These are phyloP conservation scores for Leccinellum albellum DNA, from an alignment of 768 basidiomycete species.

Conservation along the genomic window DNA sequence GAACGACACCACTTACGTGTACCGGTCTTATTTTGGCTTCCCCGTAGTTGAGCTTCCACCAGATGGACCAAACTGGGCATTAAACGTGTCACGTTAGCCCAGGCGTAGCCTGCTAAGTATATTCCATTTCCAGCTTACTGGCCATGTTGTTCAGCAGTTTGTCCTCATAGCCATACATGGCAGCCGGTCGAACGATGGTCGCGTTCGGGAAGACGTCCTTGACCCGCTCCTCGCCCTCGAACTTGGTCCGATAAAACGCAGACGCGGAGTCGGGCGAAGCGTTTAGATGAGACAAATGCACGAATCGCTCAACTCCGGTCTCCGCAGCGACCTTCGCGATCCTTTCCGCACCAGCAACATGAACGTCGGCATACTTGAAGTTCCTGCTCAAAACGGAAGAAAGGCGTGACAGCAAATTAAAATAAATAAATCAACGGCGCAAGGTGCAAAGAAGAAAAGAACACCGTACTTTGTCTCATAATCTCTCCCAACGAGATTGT, in stretches of 20 bases:
- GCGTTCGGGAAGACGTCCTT: constrained; percentile 78
- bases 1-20: constrained; percentile 57
- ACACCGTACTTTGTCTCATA: constrained; percentile 85
- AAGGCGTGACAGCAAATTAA: neutral
- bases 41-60: constrained; percentile 91
- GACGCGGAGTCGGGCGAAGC: constrained; percentile 77
- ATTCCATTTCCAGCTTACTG: constrained; percentile 46
- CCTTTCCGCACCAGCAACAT: constrained; percentile 75
- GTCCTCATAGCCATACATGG: constrained; percentile 95
- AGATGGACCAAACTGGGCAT: constrained; percentile 70
- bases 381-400: constrained; percentile 53
- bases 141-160: constrained; percentile 90
- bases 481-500: constrained; percentile 92
- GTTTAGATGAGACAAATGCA: constrained; percentile 95
- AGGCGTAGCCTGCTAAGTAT: constrained; percentile 4
- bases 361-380: constrained; percentile 77
- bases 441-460: constrained; percentile 8
- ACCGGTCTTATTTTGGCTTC: constrained; percentile 86
- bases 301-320: constrained; percentile 74
- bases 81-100: constrained; percentile 7
- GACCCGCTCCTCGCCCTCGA: constrained; percentile 84
- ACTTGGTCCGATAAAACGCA: constrained; percentile 84
- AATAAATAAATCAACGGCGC: constrained; percentile 11
- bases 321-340: constrained; percentile 83
- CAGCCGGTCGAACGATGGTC: constrained; percentile 81